Conservation (phyloP, 192 early-diverging fungal genomes). For the Coemansia sp. region DNA sequence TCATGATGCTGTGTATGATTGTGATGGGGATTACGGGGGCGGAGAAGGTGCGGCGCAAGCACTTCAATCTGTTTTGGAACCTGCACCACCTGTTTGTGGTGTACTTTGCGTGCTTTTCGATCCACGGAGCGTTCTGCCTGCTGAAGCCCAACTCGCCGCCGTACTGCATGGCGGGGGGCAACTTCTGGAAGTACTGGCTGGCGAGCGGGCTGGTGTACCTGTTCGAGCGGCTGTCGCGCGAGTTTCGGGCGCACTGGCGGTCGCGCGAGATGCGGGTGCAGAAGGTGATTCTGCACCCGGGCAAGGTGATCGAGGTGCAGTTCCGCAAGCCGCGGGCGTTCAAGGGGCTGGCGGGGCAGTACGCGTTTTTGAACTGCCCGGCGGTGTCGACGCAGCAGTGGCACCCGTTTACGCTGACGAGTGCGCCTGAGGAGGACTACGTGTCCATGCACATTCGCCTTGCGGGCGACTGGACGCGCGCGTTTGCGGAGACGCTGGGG, state of each 20-base stretch:
- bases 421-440: constrained; percentile 76
- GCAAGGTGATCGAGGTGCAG: constrained; percentile 80
- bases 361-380: constrained; percentile 76
- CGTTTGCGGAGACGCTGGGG: constrained; percentile 67
- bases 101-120: constrained; percentile 76
- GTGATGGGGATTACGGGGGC: constrained; percentile 75
- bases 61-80: constrained; percentile 81
- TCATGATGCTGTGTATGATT: constrained; percentile 71
- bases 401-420: constrained; percentile 86
- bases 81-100: constrained; percentile 84
- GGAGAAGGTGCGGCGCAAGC: constrained; percentile 52
- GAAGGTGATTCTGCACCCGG: constrained; percentile 82
- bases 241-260: constrained; percentile 62
- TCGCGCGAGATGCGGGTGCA: constrained; percentile 63
- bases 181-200: constrained; percentile 83
- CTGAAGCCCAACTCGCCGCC: constrained; percentile 65
- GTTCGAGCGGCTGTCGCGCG: constrained; percentile 69
- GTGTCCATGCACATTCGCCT: constrained; percentile 75
- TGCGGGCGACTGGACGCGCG: constrained; percentile 73
- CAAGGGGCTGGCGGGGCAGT: constrained; percentile 71
- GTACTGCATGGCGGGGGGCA: constrained; percentile 70
- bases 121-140: constrained; percentile 86
- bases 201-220: constrained; percentile 66
- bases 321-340: constrained; percentile 65
- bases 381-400: constrained; percentile 72